Conservation (phyloP, 768 basidiomycete genomes). For the Amanita rimosa region DNA sequence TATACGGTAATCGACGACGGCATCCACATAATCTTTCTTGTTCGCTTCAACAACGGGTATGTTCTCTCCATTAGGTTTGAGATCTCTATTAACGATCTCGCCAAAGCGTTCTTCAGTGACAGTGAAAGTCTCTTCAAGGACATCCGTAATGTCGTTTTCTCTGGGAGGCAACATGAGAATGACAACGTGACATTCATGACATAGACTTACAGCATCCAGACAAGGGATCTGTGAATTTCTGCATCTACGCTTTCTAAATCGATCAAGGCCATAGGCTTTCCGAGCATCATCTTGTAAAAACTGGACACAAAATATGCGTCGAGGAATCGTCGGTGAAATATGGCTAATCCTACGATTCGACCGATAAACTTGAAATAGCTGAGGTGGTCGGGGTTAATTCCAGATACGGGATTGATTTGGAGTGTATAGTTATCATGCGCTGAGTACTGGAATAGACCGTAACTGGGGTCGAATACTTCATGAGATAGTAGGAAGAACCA, state of each 20-base stretch:
- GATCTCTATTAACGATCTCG: conserved; percentile 54
- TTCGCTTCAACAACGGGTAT: conserved; percentile 62
- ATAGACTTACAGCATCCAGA: conserved; percentile 60
- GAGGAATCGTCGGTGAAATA: conserved; percentile 70
- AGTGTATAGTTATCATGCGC: conserved; percentile 73
- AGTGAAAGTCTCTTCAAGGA: conserved; percentile 65
- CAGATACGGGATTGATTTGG: conserved; percentile 69
- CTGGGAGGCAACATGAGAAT: conserved; percentile 19
- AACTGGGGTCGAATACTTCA: conserved; percentile 74
- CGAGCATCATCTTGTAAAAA: conserved; percentile 71
- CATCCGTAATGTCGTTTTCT: conserved; percentile 66
- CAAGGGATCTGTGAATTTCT: conserved; percentile 55
- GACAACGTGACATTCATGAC: background rate
- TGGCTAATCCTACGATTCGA: conserved; percentile 58
- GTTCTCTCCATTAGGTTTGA: conserved; percentile 50
- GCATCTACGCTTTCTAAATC: conserved; percentile 66
- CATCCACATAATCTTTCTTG: conserved; percentile 70
- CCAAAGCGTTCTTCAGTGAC: conserved; percentile 68
- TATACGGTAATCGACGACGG: conserved; percentile 76
- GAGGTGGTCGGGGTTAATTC: conserved; percentile 66
- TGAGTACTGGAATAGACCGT: conserved; percentile 76
- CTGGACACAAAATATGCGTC: conserved; percentile 74
- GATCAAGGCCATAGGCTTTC: conserved; percentile 43
- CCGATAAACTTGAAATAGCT: conserved; percentile 81
- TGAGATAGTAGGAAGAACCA: conserved; percentile 84